These are phyloP conservation scores for Gracilariopsis chorda DNA, from an alignment of 23 red algal species.

Conservation along the genomic window DNA sequence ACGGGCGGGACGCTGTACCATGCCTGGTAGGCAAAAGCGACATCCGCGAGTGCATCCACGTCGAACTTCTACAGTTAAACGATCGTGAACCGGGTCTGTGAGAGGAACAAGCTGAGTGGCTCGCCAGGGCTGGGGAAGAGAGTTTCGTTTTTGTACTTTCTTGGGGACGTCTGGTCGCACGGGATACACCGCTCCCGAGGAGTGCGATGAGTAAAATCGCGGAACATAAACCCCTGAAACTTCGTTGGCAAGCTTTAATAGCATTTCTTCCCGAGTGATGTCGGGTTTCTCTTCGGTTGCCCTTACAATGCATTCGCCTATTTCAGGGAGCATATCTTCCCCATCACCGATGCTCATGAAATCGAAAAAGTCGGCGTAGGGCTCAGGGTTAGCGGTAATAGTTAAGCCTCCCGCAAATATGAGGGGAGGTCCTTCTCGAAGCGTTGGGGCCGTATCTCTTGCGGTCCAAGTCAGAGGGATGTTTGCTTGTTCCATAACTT, in stretches of 20 bases:
- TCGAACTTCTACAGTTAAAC: conserved; percentile 70
- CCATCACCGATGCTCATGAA: conserved; percentile 75
- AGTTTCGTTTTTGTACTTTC: conserved; percentile 40
- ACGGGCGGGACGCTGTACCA: conserved; percentile 72
- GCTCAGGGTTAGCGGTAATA: conserved; percentile 75
- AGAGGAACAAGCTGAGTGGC: conserved; percentile 70
- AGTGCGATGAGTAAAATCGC: conserved; percentile 45
- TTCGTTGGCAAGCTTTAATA: conserved; percentile 52
- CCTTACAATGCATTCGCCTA: conserved; percentile 20
- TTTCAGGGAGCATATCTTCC: conserved; percentile 75
- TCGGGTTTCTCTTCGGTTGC: conserved; percentile 2
- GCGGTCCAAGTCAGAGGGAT: conserved; percentile 54
- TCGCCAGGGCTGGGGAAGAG: conserved; percentile 65
- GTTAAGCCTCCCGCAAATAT: conserved; percentile 71
- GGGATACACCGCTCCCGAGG: conserved; percentile 37
- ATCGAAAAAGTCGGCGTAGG: conserved; percentile 76
- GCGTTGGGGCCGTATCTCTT: conserved; percentile 44
- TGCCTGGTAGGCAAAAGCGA: conserved; percentile 81
- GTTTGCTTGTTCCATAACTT: conserved; percentile 51
- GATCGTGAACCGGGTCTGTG: conserved; percentile 67
- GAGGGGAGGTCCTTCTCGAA: conserved; percentile 53
- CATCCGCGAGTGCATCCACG: conserved; percentile 78
- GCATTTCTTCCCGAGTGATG: conserved; percentile 31
- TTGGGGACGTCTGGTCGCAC: conserved; percentile 52
- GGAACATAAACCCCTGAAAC: conserved; percentile 79